Evolutionary conservation across 2,329 filamentous ascomycete genomes (phyloP).

Genomic region (Cercospora berteroae): DNA sequence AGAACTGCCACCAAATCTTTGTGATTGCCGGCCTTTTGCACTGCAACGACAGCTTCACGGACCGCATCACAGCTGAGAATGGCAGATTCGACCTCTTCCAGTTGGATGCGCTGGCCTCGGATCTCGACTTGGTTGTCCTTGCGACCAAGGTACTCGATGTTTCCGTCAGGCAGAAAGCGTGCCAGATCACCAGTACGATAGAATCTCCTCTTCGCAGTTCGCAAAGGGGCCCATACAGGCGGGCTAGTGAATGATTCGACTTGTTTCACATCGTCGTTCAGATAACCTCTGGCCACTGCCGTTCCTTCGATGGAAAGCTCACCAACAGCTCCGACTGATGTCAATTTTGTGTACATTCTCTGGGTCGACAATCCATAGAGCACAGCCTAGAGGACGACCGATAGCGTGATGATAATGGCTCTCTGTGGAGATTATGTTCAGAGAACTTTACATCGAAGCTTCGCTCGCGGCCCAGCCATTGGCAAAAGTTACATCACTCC

Average conservation of each 20-base stretch:
- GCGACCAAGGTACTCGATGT: background rate
- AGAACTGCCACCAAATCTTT: background rate
- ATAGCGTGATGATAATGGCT: conserved; percentile 31
- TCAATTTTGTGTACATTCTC: background rate
- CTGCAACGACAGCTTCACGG: background rate
- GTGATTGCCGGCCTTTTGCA: background rate
- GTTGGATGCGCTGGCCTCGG: conserved; percentile 1
- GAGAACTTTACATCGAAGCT: background rate
- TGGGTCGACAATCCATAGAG: background rate
- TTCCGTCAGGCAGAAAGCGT: conserved; percentile 2
- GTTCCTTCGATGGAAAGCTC: conserved; percentile 13
- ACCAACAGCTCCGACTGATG: background rate
- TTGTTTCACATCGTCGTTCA: conserved; percentile 24
- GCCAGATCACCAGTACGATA: conserved; percentile 16
- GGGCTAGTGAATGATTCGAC: conserved; percentile 33
- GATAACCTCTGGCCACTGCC: conserved; percentile 9
- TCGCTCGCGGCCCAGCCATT: background rate
- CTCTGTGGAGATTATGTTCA: background rate
- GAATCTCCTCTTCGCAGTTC: background rate
- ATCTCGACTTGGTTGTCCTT: background rate
- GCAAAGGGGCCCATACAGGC: conserved; percentile 3
- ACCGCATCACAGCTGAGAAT: background rate
- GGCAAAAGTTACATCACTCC: background rate
- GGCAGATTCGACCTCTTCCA: background rate
- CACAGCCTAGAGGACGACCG: conserved; percentile 31